Conservation (phyloP, 169 alveolate genomes). For the Eimeria falciformis region DNA sequence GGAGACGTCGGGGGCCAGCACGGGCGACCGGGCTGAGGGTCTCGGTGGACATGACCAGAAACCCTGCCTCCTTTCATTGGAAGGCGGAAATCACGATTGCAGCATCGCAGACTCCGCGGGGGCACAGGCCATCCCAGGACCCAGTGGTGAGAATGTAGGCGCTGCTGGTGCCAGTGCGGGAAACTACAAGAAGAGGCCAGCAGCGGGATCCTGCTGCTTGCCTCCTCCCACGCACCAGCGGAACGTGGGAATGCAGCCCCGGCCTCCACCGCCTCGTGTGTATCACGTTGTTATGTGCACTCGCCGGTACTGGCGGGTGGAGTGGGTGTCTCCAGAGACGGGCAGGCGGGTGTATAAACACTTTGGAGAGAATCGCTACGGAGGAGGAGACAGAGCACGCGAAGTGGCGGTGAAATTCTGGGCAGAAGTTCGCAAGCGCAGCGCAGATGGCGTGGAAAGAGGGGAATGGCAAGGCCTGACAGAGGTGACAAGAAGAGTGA, state of each 20-base stretch:
- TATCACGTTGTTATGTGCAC: conserved; percentile 79
- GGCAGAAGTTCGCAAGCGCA: conserved; percentile 64
- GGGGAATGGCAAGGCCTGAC: conserved; percentile 75
- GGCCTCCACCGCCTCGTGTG: conserved; percentile 78
- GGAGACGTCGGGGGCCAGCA: not conserved
- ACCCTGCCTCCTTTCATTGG: not conserved
- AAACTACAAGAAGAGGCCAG: not conserved
- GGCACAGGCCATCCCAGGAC: not conserved
- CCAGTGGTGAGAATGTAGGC: not conserved
- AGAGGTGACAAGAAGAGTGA: conserved; percentile 69
- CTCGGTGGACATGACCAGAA: not conserved
- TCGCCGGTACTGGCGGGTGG: conserved; percentile 80
- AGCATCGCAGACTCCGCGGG: not conserved
- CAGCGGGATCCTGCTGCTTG: not conserved
- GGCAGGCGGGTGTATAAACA: conserved; percentile 78
- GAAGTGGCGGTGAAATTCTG: conserved; percentile 67
- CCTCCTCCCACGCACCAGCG: conserved; percentile 23
- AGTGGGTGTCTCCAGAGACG: conserved; percentile 78
- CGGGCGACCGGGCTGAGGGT: not conserved
- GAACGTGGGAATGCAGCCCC: conserved; percentile 19
- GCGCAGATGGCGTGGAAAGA: conserved; percentile 41
- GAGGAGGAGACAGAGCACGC: conserved; percentile 72
- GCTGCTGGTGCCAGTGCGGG: not conserved
- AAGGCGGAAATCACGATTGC: not conserved
- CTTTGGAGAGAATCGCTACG: conserved; percentile 78